Conservation (phyloP, 768 basidiomycete genomes). For the Mycena maculata region DNA sequence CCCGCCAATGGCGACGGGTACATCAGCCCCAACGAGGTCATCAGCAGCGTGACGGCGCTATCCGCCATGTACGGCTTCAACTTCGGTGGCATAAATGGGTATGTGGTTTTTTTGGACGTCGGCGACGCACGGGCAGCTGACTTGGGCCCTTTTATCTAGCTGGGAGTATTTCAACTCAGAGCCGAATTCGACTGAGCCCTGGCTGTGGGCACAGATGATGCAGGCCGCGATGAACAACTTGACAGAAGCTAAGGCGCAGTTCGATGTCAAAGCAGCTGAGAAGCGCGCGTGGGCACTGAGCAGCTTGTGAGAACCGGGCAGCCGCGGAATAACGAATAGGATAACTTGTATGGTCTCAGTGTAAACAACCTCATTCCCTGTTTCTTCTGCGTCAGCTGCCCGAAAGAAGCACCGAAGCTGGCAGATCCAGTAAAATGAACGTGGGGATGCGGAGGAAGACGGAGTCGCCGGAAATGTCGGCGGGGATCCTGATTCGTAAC, state of each 20-base stretch:
- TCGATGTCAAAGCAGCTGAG: not conserved
- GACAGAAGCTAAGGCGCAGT: conserved; percentile 1
- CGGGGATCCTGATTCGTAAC: too few relatives aligned
- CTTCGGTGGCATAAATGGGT: conserved; percentile 41
- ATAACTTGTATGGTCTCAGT: too few relatives aligned
- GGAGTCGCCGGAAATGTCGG: too few relatives aligned
- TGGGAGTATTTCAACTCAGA: conserved; percentile 44
- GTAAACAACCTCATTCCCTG: too few relatives aligned
- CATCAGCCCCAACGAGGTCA: conserved; percentile 28
- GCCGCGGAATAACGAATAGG: too few relatives aligned
- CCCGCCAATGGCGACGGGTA: conserved; percentile 38
- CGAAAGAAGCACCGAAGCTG: too few relatives aligned
- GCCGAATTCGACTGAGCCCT: conserved; percentile 33
- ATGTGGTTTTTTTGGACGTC: not conserved
- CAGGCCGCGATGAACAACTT: conserved; percentile 7
- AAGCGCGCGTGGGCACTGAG: conserved; percentile 22
- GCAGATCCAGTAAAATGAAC: too few relatives aligned
- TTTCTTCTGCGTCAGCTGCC: too few relatives aligned
- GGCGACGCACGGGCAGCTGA: not conserved
- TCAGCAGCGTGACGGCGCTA: conserved; percentile 32
- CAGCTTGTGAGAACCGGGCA: not conserved
- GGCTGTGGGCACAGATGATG: conserved; percentile 36
- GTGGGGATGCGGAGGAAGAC: too few relatives aligned
- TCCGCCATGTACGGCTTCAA: conserved; percentile 34
- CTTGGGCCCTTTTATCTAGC: not conserved